Percentiles rank a stretch among this genome's conserved stretches.
Conservation (phyloP, 352 stramenopile species). For the Pythium guiyangense region DNA sequence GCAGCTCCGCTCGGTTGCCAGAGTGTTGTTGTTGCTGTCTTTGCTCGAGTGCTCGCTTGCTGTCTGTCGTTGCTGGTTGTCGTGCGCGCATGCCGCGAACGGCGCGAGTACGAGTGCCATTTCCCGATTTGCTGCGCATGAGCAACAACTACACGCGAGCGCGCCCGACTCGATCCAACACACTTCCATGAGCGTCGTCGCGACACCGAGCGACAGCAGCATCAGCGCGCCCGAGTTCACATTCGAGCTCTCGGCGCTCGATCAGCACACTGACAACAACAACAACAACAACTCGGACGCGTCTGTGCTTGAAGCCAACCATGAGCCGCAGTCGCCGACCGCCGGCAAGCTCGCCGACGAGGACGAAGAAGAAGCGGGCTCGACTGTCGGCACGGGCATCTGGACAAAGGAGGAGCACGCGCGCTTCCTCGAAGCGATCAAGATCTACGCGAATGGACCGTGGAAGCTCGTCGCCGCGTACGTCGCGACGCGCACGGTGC, state of each 20-base stretch:
- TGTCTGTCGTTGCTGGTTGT: background rate
- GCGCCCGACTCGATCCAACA: too few relatives aligned
- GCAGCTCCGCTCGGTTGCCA: too few relatives aligned
- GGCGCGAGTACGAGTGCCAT: background rate
- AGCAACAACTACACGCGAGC: slow-evolving; percentile 3
- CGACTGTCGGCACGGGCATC: slow-evolving; percentile 31
- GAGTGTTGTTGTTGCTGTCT: too few relatives aligned
- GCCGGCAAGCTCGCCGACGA: background rate
- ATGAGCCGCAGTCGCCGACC: background rate
- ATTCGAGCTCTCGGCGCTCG: slow-evolving; percentile 8
- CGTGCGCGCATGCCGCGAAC: background rate
- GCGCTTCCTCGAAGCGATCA: slow-evolving; percentile 68
- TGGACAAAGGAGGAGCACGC: slow-evolving; percentile 65
- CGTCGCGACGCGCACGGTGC: slow-evolving; percentile 62
- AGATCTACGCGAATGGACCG: slow-evolving; percentile 63
- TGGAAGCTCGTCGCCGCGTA: slow-evolving; percentile 65
- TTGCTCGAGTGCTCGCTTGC: too few relatives aligned
- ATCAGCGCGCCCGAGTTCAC: slow-evolving; percentile 3
- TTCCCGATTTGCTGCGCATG: background rate
- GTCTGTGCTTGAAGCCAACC: background rate
- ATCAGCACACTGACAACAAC: too few relatives aligned
- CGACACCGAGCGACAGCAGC: background rate
- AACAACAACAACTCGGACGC: background rate
- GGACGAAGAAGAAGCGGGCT: slow-evolving; percentile 6
- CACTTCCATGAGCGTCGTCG: slow-evolving; percentile 14